A percentile compares a stretch with the other conserved stretches of the same genome.
Conservation (phyloP, 805 yeast genomes). For the Pichia pseudocactophila region DNA sequence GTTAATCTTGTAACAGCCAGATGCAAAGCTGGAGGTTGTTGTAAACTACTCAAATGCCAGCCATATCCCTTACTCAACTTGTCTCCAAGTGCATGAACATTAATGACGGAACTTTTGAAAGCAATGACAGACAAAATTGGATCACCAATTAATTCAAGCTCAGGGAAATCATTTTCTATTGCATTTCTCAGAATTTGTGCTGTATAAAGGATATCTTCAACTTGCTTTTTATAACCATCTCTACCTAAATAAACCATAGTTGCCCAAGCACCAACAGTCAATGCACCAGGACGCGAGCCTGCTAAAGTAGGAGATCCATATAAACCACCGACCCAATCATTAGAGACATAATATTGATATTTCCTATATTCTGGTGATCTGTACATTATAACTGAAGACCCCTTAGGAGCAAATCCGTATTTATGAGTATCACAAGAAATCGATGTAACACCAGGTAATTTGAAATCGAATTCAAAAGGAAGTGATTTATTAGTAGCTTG, state of each 20-base stretch:
- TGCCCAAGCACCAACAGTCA: conserved; percentile 98
- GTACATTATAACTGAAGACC: conserved; percentile 89
- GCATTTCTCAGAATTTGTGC: conserved; percentile 47
- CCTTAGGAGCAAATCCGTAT: conserved; percentile 97
- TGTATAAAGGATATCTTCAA: conserved; percentile 57
- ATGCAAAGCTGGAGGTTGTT: conserved; percentile 86
- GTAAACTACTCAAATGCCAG: conserved; percentile 87
- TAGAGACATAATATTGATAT: conserved; percentile 73
- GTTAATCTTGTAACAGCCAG: conserved; percentile 78
- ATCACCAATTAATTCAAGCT: conserved; percentile 69
- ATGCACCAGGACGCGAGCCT: conserved; percentile 94
- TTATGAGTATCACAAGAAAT: conserved; percentile 99
- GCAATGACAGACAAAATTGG: conserved; percentile 79
- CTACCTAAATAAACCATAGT: conserved; percentile 76
- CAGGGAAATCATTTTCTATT: conserved; percentile 40
- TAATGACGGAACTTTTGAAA: conserved; percentile 52
- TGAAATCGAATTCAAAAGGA: conserved; percentile 65
- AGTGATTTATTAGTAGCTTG: conserved; percentile 33
- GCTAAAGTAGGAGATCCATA: conserved; percentile 96
- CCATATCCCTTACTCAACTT: conserved; percentile 47
- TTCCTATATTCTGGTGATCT: conserved; percentile 56
- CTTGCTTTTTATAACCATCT: conserved; percentile 66
- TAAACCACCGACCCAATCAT: conserved; percentile 91
- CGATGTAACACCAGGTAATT: conserved; percentile 88
- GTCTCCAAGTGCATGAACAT: conserved; percentile 77